Evolutionary conservation across 208 protist species (phyloP), one percentile per base, ranked within the genome.

Genomic region (Crithidia acanthocephali): DNA sequence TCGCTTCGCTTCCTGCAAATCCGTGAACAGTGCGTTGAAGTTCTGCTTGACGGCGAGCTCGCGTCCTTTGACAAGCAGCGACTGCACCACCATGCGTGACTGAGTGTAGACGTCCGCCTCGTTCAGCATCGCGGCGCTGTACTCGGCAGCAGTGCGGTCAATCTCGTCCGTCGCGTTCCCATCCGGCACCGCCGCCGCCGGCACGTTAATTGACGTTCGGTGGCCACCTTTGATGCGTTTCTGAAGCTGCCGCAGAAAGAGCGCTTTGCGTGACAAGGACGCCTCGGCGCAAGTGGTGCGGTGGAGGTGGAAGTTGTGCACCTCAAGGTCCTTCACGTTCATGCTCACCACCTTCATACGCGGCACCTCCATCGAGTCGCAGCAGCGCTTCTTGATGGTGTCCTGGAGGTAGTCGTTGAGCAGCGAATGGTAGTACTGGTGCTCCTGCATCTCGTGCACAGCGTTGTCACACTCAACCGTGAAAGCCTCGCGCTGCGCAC

Each of bases 261-360:
- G 71, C 22, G 94, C 52, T 68, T 97, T 98, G 67, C 79, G 74
- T 18, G 86, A 80, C 23, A 98, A 27, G 13, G 60, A 70, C 42
- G 74, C 59, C 32, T 67, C 53, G 18, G 65, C 57, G 51, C 74
- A 68, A 16, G 76, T 60, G 22, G 20, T 37, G 67, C 88, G 91
- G 32, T 72, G 70, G 9, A 92, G 72, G 60, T 95, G 86, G 74
- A 92, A 98, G 75, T 96, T 98, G 75, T 91, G 81, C 71, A 92
- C 88, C 64, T 86, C 74, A 20, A 90, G 40, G 23, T 48, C 66
- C 40, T 52, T 55, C 32, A 61, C 73, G 13, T 61, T 80, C 52
- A 98, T 64, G 32, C 82, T 88, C 32, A 81, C 62, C 42, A 96
- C 68, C 56, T 91, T 91, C 44, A 81, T 80, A 6, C 81, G 75